Evolutionary conservation across 169 alveolate genomes (phyloP).

Genomic region (Babesia caballi): DNA sequence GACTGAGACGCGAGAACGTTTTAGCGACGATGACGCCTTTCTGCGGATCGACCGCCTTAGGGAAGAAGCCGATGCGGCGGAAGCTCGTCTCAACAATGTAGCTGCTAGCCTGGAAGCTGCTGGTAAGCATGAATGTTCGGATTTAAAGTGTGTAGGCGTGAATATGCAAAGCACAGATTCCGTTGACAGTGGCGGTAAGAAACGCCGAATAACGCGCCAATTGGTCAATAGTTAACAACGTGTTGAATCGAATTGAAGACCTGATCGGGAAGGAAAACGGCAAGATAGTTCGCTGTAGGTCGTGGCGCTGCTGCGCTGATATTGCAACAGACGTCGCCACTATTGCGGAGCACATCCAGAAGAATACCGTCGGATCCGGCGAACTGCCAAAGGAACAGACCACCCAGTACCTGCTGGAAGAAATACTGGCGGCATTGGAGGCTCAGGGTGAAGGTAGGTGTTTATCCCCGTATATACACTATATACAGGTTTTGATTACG

Average conservation of each 20-base stretch:
- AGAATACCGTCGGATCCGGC: not conserved
- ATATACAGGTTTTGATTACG: conserved; percentile 40
- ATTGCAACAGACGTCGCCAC: conserved; percentile 34
- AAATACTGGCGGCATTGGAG: conserved; percentile 1
- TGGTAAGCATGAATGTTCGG: too few relatives aligned
- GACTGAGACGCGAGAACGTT: too few relatives aligned
- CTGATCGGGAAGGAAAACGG: conserved; percentile 33
- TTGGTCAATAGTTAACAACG: too few relatives aligned
- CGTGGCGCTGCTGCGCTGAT: not conserved
- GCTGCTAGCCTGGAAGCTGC: too few relatives aligned
- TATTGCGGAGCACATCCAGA: conserved; percentile 13
- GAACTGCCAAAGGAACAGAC: not conserved
- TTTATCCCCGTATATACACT: not conserved
- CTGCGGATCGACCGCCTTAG: too few relatives aligned
- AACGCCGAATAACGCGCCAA: too few relatives aligned
- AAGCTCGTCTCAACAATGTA: too few relatives aligned
- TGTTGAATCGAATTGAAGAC: conserved; percentile 4
- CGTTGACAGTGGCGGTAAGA: too few relatives aligned
- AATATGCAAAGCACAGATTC: too few relatives aligned
- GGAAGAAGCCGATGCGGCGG: too few relatives aligned
- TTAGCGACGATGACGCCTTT: too few relatives aligned
- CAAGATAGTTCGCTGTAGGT: conserved; percentile 25
- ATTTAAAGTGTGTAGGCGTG: too few relatives aligned
- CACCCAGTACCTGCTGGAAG: not conserved
- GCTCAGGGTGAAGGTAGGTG: conserved; percentile 23